Evolutionary conservation across 2,329 filamentous ascomycete genomes (phyloP), one percentile per base, ranked within the genome.

Genomic region (Fusarium udum): DNA sequence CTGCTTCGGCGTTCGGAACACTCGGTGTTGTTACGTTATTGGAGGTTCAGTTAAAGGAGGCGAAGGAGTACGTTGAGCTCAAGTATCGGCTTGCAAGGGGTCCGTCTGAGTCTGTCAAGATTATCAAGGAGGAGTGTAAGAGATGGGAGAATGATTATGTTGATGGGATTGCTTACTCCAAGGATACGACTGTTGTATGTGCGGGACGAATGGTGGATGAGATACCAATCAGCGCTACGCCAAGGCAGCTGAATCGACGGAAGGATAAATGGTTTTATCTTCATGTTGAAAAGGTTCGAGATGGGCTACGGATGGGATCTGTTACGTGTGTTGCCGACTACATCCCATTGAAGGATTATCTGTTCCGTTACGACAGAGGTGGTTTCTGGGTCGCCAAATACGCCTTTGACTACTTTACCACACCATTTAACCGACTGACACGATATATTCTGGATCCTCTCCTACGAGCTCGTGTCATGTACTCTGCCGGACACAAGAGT

Each of bases 221-320:
- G 0, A 68, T 85, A 0, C 85, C 85, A 0, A 61, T 78, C 0
- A 81, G 79, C 3, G 67, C 71, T 6, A 78, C 78, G 49, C 75
- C 82, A 2, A 82, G 81, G 31, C 83, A 79, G 1, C 92, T 93
- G 79, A 87, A 87, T n/a, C 83, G 87, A 16, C 82, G 87, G 0
- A 80, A 79, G 8, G 92, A 95, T 72, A 89, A 91, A 1, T 95
- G 92, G 93, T 93, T 93, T 78, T 94, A 93, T 67, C 82, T 94
- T 6, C 92, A 92, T 72, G 91, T 88, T 3, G 81, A 89, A 71
- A 80, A 85, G n/a, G 78, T 80, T 42, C 74, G 79, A 68, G 80
- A 79, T 65, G 67, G 72, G 49, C 69, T 83, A 26, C 55, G 64
- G 15, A 53, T 56, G 46, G 72, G 63, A 48, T 73, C 40, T 45